Base-by-base conservation (phyloP, 805 yeast species). In the Nakazawaea pomicola region DNA sequence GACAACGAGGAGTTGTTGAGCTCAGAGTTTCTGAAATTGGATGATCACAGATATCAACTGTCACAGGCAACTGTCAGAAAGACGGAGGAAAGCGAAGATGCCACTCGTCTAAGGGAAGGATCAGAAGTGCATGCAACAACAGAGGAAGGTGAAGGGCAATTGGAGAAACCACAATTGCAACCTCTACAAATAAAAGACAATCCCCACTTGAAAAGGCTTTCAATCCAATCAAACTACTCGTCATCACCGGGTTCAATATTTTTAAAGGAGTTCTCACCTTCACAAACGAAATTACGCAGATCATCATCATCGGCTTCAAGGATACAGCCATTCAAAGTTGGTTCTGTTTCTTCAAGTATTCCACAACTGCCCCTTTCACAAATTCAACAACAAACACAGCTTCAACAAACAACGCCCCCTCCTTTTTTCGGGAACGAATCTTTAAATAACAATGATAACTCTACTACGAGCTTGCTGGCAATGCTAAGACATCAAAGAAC, bases 1-100 rank as follows among this genome's bases (percentile, higher is more conserved):
- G 88, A 81, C 50, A 75, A 76, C 31, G 93, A 85, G 51, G 78
- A 76, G 43, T 58, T 79, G 4, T 58, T 82, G 19, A 74, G 85
- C 5, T 70, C 70, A 33, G 82, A 78, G 46, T 78, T 81, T 52
- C 56, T 70, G 21, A 62, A 62, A 34, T 57, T 75, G 50, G 85
- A 78, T 49, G 52, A 53, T 8, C 25, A 27, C 15, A 20, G 17
- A 17, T 35, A 17, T 7, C 23, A 15, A 16, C 20, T n/a, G n/a
- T n/a, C 17, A 31, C 10, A 14, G 5, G 33, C 8, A 14, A 9
- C 24, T 14, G 19, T 11, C 10, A 24, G 18, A 12, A 18, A 15
- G 8, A 12, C n/a, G n/a, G 14, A 15, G n/a, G 33, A 21, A 6
- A 16, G 21, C 14, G 23, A 14, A n/a, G 16, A 15, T 10, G 18